Percentiles rank a stretch among this genome's conserved stretches.
These are phyloP conservation scores for Carallia pectinifolia DNA, from an alignment of 345 rosid species.

Conservation along the genomic window DNA sequence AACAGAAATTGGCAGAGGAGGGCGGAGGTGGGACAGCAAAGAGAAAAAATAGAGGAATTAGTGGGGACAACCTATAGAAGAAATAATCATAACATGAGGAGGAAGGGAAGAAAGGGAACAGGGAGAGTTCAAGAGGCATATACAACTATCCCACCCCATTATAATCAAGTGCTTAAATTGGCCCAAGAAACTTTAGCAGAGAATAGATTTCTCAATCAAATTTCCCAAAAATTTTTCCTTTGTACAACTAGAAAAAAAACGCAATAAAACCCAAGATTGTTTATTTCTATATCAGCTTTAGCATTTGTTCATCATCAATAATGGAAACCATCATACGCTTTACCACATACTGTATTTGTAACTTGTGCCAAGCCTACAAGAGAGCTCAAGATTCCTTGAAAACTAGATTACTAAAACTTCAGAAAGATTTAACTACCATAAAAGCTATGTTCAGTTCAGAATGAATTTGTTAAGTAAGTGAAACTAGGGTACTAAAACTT, in stretches of 20 bases:
- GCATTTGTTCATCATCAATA: not conserved
- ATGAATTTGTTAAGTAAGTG: not conserved
- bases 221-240: no score
- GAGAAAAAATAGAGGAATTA: not conserved
- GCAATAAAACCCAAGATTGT: not conserved
- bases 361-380: no score
- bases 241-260: no score
- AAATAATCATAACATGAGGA: not conserved
- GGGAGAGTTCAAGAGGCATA: no score
- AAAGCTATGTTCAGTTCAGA: not conserved
- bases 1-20: not conserved
- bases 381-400: not conserved
- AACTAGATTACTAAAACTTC: slow-evolving; percentile 2
- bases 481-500: not conserved
- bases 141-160: no score
- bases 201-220: no score
- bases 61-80: not conserved
- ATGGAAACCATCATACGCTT: not conserved
- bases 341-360: not conserved
- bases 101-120: no score
- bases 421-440: not conserved
- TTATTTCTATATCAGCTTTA: not conserved
- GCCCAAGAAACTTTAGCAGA: no score
- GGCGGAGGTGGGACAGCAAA: not conserved
- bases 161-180: no score